Conservation (phyloP, 176 grass and related monocot species). For the Alloteropsis semialata region DNA sequence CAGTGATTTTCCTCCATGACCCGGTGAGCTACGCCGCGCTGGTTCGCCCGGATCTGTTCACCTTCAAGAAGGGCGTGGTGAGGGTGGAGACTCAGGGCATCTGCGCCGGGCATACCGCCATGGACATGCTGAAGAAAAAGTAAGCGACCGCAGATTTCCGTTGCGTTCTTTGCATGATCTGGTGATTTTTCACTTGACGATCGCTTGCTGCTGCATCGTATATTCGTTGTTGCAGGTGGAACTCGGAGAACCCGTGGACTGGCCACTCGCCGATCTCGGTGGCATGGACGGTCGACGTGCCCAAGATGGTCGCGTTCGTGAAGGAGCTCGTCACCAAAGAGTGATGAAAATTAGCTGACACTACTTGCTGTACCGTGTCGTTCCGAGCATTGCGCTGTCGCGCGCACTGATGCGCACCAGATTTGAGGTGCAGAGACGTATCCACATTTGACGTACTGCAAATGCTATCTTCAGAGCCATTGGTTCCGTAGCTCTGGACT, state of each 20-base stretch:
- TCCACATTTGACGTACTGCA: neutral
- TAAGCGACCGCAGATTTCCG: neutral
- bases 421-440: slow-evolving; percentile 5
- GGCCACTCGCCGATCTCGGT: slow-evolving; percentile 62
- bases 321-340: slow-evolving; percentile 57
- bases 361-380: neutral
- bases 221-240: slow-evolving; percentile 52
- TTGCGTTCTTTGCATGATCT: neutral
- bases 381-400: neutral
- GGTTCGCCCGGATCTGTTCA: slow-evolving; percentile 60
- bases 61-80: slow-evolving; percentile 78
- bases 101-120: slow-evolving; percentile 69
- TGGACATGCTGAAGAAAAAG: slow-evolving; percentile 76
- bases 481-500: neutral
- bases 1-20: slow-evolving; percentile 77
- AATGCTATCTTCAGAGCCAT: neutral
- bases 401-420: neutral
- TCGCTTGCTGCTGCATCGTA: neutral
- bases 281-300: slow-evolving; percentile 80
- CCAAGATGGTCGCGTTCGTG: slow-evolving; percentile 49
- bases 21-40: slow-evolving; percentile 65
- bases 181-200: neutral
- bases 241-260: slow-evolving; percentile 66
- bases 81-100: slow-evolving; percentile 85
- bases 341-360: slow-evolving; percentile 12